phyloP scores from a whole-genome alignment of 805 yeast species.

The Starmerella khaoyaiensis region DNA sequence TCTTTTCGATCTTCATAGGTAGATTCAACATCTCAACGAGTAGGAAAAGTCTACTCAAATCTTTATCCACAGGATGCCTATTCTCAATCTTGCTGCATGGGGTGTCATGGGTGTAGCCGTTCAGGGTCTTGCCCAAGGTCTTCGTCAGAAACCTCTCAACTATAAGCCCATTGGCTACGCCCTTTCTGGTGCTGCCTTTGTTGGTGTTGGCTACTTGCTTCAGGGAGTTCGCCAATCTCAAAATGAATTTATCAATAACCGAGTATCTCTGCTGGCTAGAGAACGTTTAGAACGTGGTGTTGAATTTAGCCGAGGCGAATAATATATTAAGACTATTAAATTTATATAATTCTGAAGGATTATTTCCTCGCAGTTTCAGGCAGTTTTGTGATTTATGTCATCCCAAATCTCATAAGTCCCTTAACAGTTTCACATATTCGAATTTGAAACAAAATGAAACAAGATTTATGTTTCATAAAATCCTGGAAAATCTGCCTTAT shows the following conservation, averaged over 20 bases:
- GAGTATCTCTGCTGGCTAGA: slow-evolving; percentile 21
- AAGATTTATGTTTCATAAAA: too few species aligned
- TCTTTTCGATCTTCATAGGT: neutral
- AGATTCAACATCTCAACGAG: neutral
- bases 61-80: slow-evolving; percentile 16
- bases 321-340: too few species aligned
- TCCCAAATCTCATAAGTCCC: too few species aligned
- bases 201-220: slow-evolving; percentile 26
- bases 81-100: slow-evolving; percentile 22
- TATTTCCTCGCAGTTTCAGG: too few species aligned
- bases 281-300: slow-evolving; percentile 26
- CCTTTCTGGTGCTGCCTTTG: slow-evolving; percentile 25
- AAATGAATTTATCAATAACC: slow-evolving; percentile 23
- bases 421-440: too few species aligned
- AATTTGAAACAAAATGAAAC: too few species aligned
- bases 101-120: slow-evolving; percentile 21
- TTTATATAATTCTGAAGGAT: neutral
- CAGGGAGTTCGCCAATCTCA: slow-evolving; percentile 24
- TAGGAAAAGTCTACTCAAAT: too few species aligned
- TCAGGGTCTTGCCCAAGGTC: slow-evolving; percentile 27
- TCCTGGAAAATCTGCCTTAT: too few species aligned
- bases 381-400: too few species aligned
- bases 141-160: slow-evolving; percentile 27
- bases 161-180: slow-evolving; percentile 27
- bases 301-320: slow-evolving; percentile 18